Conservation (phyloP, 1,284 basidiomycete genomes). For the Cystobasidium slooffiae region DNA sequence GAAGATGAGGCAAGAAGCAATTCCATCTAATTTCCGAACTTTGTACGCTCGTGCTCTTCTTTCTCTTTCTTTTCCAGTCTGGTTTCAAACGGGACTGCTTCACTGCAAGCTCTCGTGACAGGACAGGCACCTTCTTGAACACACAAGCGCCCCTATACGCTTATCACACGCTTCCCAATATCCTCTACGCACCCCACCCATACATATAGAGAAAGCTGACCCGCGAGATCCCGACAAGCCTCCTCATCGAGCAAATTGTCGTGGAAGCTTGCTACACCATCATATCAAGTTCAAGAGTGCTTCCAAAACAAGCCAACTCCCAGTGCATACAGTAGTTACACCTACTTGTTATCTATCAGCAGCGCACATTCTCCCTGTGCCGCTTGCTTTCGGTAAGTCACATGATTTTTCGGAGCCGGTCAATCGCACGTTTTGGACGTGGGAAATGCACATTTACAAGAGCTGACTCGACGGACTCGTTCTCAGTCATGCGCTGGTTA, state of each 20-base stretch:
- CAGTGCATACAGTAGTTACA: slow-evolving; percentile 15
- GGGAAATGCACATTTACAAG: not conserved
- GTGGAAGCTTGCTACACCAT: not conserved
- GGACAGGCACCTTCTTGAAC: slow-evolving; percentile 27
- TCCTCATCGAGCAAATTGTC: slow-evolving; percentile 13
- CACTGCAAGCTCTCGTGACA: slow-evolving; percentile 36
- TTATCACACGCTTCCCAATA: slow-evolving; percentile 1
- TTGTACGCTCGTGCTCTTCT: not conserved
- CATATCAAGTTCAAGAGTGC: slow-evolving; percentile 20
- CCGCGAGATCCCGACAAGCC: slow-evolving; percentile 8
- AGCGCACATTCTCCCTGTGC: not conserved
- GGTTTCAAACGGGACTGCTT: slow-evolving; percentile 43
- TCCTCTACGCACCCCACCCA: not conserved
- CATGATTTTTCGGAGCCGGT: not conserved
- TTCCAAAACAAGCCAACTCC: slow-evolving; percentile 35
- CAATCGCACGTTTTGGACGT: too few species aligned
- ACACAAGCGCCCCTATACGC: slow-evolving; percentile 2
- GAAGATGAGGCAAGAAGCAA: not conserved
- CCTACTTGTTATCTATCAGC: not conserved
- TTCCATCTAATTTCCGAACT: not conserved
- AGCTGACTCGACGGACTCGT: not conserved
- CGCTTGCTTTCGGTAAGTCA: slow-evolving; percentile 1
- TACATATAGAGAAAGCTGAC: slow-evolving; percentile 8
- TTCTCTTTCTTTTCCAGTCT: slow-evolving; percentile 32
- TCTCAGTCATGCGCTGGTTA: slow-evolving; percentile 37